These are phyloP conservation scores for Balakata baccata DNA, from an alignment of 345 rosid species.

Conservation along the genomic window DNA sequence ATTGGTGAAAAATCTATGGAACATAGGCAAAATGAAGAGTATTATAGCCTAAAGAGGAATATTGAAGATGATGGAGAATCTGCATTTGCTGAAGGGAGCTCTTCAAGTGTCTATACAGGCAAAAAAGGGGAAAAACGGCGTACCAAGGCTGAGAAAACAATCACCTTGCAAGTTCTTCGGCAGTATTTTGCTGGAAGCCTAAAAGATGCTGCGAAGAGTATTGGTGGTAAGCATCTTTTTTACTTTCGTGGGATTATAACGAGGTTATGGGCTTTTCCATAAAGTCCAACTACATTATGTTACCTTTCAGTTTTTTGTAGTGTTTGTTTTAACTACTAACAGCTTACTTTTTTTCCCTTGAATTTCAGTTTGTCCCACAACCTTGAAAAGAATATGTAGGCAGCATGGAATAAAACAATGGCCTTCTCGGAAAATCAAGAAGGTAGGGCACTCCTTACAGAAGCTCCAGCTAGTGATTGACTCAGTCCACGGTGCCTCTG, in stretches of 20 bases:
- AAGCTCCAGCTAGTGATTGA: constrained; percentile 75
- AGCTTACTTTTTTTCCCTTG: constrained; percentile 12
- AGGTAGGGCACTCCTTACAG: constrained; percentile 84
- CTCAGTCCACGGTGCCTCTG: constrained; percentile 74
- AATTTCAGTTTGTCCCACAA: constrained; percentile 92
- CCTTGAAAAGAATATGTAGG: constrained; percentile 93
- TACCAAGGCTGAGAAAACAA: constrained; percentile 61
- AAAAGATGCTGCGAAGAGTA: constrained; percentile 88
- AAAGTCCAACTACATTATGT: background rate
- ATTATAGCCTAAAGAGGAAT: constrained; percentile 34
- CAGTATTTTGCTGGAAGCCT: constrained; percentile 82
- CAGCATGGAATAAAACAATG: constrained; percentile 83
- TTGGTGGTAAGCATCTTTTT: constrained; percentile 63
- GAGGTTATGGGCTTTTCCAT: background rate
- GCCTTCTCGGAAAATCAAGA: constrained; percentile 97
- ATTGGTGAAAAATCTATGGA: constrained; percentile 28
- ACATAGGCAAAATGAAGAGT: constrained; percentile 24
- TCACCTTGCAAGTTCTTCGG: constrained; percentile 67
- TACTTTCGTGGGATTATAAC: background rate
- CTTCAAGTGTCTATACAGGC: constrained; percentile 30
- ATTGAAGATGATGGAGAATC: constrained; percentile 42
- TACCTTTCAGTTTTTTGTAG: background rate
- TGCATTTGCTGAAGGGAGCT: constrained; percentile 44
- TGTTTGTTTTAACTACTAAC: constrained; percentile 13
- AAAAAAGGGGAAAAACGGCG: constrained; percentile 55